Evolutionary conservation across 2,329 filamentous ascomycete genomes (phyloP).

Genomic region (Penicillium nordicum): DNA sequence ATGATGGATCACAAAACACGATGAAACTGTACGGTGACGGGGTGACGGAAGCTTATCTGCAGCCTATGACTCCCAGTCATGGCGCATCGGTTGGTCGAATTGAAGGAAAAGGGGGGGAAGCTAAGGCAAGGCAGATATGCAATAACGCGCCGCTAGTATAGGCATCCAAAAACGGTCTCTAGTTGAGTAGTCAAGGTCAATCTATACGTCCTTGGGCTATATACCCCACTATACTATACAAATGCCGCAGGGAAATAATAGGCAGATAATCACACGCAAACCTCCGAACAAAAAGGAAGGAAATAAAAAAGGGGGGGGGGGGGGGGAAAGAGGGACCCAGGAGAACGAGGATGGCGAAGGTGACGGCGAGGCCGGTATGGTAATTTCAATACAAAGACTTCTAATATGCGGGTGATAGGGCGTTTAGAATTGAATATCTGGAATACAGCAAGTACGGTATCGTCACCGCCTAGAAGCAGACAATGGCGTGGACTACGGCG

Average conservation of each 20-base stretch:
- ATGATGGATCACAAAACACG: background rate
- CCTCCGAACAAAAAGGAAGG: background rate
- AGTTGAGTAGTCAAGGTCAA: background rate
- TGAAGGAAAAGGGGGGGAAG: background rate
- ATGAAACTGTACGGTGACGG: conserved; percentile 4
- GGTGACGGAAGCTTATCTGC: conserved; percentile 13
- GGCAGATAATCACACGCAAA: conserved; percentile 1
- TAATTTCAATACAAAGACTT: conserved; percentile 15
- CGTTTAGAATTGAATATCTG: background rate
- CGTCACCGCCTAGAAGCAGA: conserved; percentile 14
- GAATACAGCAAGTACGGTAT: conserved; percentile 16
- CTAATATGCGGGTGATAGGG: background rate
- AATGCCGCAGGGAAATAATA: conserved; percentile 3
- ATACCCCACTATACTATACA: conserved; percentile 9
- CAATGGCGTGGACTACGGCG: conserved; percentile 19
- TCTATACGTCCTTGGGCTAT: conserved; percentile 4
- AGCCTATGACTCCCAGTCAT: conserved; percentile 7
- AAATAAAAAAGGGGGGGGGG: background rate
- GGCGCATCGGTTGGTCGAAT: background rate
- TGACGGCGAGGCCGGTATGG: conserved; percentile 22
- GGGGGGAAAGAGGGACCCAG: conserved; percentile 13
- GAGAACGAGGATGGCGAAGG: conserved; percentile 20
- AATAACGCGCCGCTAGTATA: conserved; percentile 3
- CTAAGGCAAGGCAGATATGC: conserved; percentile 7
- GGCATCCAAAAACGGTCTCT: conserved; percentile 4